Evolutionary conservation across 2,329 filamentous ascomycete species (phyloP), one percentile per base, ranked within the genome.

Genomic region (Pyrenophora teres): DNA sequence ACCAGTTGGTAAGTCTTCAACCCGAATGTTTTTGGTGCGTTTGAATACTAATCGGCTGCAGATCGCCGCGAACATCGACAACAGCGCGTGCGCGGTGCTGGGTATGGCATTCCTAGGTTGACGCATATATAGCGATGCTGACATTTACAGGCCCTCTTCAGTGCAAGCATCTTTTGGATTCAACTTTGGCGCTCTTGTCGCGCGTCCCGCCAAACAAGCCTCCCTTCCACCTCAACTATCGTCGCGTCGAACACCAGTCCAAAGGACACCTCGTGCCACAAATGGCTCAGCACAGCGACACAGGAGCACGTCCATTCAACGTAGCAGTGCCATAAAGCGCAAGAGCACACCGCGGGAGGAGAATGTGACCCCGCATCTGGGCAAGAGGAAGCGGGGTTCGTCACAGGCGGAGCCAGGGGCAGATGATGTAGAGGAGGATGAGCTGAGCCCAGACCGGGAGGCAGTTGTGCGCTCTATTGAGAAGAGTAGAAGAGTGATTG

Each of bases 21-120:
- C 4, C 25, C 12, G 5, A 9, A 9, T 3, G 12, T 8, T 15
- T 27, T 25, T 19, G 12, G 31, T 27, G 27, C 12, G 27, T 30
- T 30, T 30, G 27, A 30, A 30, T 13, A n/a, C 51, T 65, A 32
- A 65, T 38, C 31, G 13, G 36, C 4, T 6, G 12, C 57, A 80
- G 79, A 77, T 68, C 78, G 80, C 69, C 76, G 80, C 65, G 80
- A 83, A 73, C 79, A 80, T 65, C 77, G 77, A 64, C 78, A 79
- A 66, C 81, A 82, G 78, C 81, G 81, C 70, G 78, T 81, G 70
- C 81, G 81, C 64, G 81, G 81, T 68, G 80, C 81, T 67, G 81
- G 77, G 80, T 83, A 78, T 66, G 78, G 65, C 64, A 47, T 7
- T 62, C 60, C 47, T 10, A 33, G 23, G 19, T n/a, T 25, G 30